Percentiles rank a stretch among this genome's conserved stretches.
These are phyloP conservation scores for Cladophialophora immunda DNA, from an alignment of 2,329 filamentous ascomycete genomes.

Conservation along the genomic window DNA sequence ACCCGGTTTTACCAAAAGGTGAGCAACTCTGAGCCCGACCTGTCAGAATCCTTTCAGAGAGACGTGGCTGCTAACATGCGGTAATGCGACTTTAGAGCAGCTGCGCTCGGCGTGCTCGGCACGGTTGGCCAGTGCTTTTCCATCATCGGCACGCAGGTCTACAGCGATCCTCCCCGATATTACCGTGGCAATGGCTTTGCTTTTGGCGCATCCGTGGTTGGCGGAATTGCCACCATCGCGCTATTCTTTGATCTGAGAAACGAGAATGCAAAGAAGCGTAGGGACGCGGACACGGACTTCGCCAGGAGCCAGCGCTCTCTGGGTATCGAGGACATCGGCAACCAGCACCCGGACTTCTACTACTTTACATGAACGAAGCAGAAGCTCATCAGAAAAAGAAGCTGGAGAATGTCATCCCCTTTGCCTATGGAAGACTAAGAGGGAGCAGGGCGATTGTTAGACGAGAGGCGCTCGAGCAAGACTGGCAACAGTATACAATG, in stretches of 20 bases:
- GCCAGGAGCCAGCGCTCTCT: neutral
- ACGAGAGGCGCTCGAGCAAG: too few relatives aligned
- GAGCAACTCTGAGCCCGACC: neutral
- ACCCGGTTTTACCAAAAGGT: conserved; percentile 19
- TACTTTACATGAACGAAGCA: conserved; percentile 1
- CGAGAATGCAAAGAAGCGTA: conserved; percentile 3
- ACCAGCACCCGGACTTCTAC: conserved; percentile 15
- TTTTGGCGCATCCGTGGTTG: neutral
- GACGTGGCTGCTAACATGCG: neutral
- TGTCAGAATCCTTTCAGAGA: neutral
- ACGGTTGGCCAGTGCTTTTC: neutral
- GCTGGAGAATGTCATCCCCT: too few relatives aligned
- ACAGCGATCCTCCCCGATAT: conserved; percentile 6
- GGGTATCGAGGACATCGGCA: conserved; percentile 18
- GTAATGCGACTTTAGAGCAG: neutral
- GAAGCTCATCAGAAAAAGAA: too few relatives aligned
- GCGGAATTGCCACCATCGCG: neutral
- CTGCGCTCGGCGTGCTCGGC: neutral
- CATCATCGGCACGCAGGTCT: neutral
- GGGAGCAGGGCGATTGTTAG: too few relatives aligned
- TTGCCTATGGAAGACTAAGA: too few relatives aligned
- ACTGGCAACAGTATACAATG: too few relatives aligned
- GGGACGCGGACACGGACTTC: neutral
- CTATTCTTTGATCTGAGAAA: neutral
- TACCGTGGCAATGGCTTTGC: neutral